Percentiles rank a stretch among this genome's conserved stretches.
phyloP scores from a whole-genome alignment of 495 filamentous ascomycete species.

The Neurospora pannonica region DNA sequence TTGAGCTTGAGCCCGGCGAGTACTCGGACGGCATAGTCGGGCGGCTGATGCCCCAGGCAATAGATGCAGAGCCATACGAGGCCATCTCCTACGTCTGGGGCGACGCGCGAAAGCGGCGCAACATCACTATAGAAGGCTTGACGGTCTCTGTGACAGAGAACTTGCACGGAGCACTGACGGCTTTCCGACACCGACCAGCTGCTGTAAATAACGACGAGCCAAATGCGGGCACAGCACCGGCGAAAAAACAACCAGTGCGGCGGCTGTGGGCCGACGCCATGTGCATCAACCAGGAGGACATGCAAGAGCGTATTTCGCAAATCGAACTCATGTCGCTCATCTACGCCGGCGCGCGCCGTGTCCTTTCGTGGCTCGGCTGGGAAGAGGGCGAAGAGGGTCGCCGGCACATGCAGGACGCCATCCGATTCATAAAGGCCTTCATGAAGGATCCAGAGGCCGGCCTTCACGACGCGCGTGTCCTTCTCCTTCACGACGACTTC shows the following conservation, averaged over 20 bases:
- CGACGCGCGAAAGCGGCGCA: background rate
- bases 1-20: constrained; percentile 9
- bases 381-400: constrained; percentile 8
- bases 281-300: constrained; percentile 28
- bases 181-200: constrained; percentile 3
- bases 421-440: constrained; percentile 10
- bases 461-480: constrained; percentile 5
- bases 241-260: constrained; percentile 1
- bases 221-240: background rate
- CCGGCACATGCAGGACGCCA: constrained; percentile 1
- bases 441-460: constrained; percentile 8
- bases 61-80: constrained; percentile 16
- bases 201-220: background rate
- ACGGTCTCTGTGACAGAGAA: constrained; percentile 15
- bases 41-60: constrained; percentile 6
- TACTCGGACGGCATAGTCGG: constrained; percentile 4
- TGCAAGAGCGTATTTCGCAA: constrained; percentile 23
- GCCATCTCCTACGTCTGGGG: constrained; percentile 31
- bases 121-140: constrained; percentile 10
- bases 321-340: constrained; percentile 29
- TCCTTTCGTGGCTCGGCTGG: constrained; percentile 21
- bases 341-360: constrained; percentile 14
- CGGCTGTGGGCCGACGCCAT: constrained; percentile 28
- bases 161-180: constrained; percentile 8
- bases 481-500: constrained; percentile 6